These are phyloP conservation scores for Candida chilensis DNA, from an alignment of 805 yeast genomes.

Conservation along the genomic window DNA sequence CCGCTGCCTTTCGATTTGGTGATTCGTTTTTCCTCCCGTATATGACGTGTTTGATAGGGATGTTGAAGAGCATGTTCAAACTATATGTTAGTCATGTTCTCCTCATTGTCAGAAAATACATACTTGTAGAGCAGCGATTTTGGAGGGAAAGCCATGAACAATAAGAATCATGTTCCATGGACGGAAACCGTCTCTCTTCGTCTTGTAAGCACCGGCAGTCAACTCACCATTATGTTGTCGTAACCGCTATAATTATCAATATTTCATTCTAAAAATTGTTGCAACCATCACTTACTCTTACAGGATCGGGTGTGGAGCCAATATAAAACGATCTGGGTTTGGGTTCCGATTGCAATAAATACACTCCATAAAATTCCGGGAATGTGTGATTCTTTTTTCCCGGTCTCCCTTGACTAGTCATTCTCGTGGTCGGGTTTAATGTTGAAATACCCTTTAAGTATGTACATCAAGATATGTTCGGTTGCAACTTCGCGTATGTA, in stretches of 20 bases:
- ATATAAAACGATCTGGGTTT: slow-evolving; percentile 57
- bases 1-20: slow-evolving; percentile 25
- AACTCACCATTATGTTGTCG: slow-evolving; percentile 75
- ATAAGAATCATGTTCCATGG: slow-evolving; percentile 68
- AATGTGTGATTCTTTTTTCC: too few relatives aligned
- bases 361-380: too few relatives aligned
- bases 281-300: slow-evolving; percentile 18
- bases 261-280: neutral
- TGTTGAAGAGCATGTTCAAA: slow-evolving; percentile 88
- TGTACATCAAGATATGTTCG: too few relatives aligned
- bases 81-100: slow-evolving; percentile 8
- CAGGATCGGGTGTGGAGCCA: slow-evolving; percentile 79
- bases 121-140: slow-evolving; percentile 52
- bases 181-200: slow-evolving; percentile 44
- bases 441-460: too few relatives aligned
- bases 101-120: neutral
- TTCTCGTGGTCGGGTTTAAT: too few relatives aligned
- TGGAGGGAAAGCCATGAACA: slow-evolving; percentile 67
- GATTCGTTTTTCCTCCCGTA: slow-evolving; percentile 27
- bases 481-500: too few relatives aligned
- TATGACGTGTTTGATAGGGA: slow-evolving; percentile 54
- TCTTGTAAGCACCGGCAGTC: slow-evolving; percentile 62
- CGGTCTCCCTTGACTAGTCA: too few relatives aligned
- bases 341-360: slow-evolving; percentile 52
- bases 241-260: slow-evolving; percentile 29